Base-by-base conservation (phyloP, 1,139 yeast species). In the Nakaseomyces delphensis region DNA sequence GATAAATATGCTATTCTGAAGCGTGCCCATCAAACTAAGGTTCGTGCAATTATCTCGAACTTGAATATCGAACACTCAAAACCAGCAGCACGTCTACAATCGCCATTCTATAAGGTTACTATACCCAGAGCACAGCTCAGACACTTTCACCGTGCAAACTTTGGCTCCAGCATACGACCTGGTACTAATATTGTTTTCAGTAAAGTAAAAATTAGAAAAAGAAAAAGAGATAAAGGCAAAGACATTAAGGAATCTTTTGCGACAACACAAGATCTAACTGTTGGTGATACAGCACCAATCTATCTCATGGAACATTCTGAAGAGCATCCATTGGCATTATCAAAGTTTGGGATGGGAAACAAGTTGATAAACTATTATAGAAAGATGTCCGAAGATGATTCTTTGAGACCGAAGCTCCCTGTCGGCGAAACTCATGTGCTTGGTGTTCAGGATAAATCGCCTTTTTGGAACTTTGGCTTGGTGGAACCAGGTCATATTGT, bases 401-500 rank as follows among this genome's bases (percentile, higher is more conserved):
- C 77, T 5, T 71, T 83, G 4, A 76, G 98, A 48, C 98, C 98
- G 0, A 89, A 89, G 55, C 71, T 89, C 8, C 77, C 86, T 1
- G 72, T 87, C 36, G 99, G 99, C 41, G 99, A 93, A 62, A 91
- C 98, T 0, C 94, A 85, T 63, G 96, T 93, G 2, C 69, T 93
- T 33, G 96, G 96, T 14, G 86, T 85, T 1, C 96, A 87, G 57
- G 99, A 93, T 63, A 74, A 95, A 53, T 84, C 95, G 10, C 97
- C 99, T 10, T 93, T 91, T 59, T 93, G 98, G 98, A 91, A 89
- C 60, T 93, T 87, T 68, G 99, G 99, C 2, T 84, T 83, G 64
- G 97, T 93, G 11, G 96, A 87, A 41, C 85, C 89, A 2, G 99
- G 98, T 3, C 86, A 83, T 53, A 77, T 86, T 46, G 96, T 89